Evolutionary conservation across 176 grass and related monocot species (phyloP), one percentile per base, ranked within the genome.

Genomic region (Miscanthus lutarioriparius): DNA sequence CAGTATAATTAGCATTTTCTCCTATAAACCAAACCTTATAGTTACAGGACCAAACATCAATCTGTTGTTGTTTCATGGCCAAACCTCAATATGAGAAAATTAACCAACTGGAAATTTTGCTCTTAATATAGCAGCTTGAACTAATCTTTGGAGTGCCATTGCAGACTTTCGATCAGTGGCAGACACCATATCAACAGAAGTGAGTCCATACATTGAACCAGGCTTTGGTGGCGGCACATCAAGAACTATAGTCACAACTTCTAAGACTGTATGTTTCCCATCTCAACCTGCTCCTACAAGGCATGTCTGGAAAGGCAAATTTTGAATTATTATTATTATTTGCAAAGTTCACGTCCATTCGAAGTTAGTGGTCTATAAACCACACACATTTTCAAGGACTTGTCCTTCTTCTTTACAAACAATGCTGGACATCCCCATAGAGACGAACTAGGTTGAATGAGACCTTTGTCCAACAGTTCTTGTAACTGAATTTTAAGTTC

Each of bases 1-100:
- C 96, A 91, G 89, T 93, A 92, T 98, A 98, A 85, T 98, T 93
- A 71, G 96, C 93, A 76, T 98, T 95, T 93, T 95, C 96, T 33
- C 66, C 10, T 45, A n/a, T 45, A 45, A 44, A 64, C 92, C 96
- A 91, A 92, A 40, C 39, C 39, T 40, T 91, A 90, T 98, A 98
- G 82, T 35, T 35, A 35, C 93, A 83, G 92, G 67, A 49, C 38
- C 38, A 63, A 47, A 64, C 56, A 65, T 47, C 12, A 47, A 2
- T 47, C 44, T 15, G 13, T 15, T 15, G 12, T 47, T 47, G 44
- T 47, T 47, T 47, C 44, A 47, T 15, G 13, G 44, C 59, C 40
- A 72, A 75, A 83, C 7, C 19, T 74, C 25, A 85, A 64, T 67
- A 51, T 49, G 69, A 87, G 10, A 83, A 76, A 80, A 35, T 35